Evolutionary conservation across 345 rosid species (phyloP), one percentile per base, ranked within the genome.

Genomic region (Clarkia xantiana): DNA sequence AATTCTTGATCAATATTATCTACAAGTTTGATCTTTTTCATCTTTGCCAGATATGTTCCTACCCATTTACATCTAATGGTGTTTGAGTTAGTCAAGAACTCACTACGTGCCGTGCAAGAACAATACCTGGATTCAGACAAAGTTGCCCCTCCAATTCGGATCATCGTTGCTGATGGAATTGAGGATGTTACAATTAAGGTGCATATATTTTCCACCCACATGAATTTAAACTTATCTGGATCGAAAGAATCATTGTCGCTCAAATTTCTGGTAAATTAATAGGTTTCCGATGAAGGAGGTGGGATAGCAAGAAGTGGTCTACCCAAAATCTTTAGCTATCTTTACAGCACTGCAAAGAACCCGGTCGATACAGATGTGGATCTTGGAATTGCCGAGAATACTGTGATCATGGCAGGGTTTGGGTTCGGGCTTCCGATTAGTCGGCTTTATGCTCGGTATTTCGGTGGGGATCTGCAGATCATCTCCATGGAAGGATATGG

Each of bases 401-500:
- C 61, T 25, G 75, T 79, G 53, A 91, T 79, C 11, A 91, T 91
- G 98, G 98, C 98, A 34, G 98, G 96, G 47, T 91, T 81, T 64
- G 98, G 98, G 16, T 91, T 69, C 54, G 98, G 98, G 51, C 68
- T 86, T 36, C 98, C 98, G 8, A 84, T 91, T 54, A 91, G 98
- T 49, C 95, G 98, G 36, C 65, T 91, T 67, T 87, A 91, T 67
- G 98, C 98, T 52, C 75, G 76, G 53, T 91, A 91, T 61, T 91
- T 91, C 19, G 98, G 98, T 56, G 98, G 98, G 18, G 98, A 86
- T 67, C 76, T 91, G 68, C 96, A 91, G 61, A 71, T 86, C 55
- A 84, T 84, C 55, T 91, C 94, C 17, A 86, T 91, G 96, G 98
- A 91, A 73, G 98, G 98, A 80, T 91, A 91, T 36, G 98, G 98